Conservation (phyloP, 225 moss, liverwort and hornwort species). For the Lunularia cruciata region DNA sequence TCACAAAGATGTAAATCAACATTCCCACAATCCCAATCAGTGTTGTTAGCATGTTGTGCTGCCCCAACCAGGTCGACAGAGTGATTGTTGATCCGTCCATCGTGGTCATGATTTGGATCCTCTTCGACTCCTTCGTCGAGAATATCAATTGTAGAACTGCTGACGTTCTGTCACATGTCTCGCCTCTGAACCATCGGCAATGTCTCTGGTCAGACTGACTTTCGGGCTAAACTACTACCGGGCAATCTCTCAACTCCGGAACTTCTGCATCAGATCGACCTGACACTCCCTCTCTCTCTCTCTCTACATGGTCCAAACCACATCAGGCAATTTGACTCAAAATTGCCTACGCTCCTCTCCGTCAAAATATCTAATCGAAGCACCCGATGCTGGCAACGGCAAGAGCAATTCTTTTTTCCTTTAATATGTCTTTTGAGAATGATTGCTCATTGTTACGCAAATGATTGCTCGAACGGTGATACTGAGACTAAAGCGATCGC, state of each 20-base stretch:
- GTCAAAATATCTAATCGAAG: neutral
- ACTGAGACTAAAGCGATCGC: neutral
- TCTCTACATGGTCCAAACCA: no score
- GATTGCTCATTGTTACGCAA: constrained; percentile 1
- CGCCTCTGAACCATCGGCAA: neutral
- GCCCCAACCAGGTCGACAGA: constrained; percentile 21
- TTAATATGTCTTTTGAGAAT: constrained; percentile 10
- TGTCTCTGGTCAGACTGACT: neutral
- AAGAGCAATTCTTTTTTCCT: constrained; percentile 3
- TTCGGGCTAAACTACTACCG: no score
- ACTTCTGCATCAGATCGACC: neutral
- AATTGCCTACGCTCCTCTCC: neutral
- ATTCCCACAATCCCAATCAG: constrained; percentile 10
- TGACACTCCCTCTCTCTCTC: neutral
- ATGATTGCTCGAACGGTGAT: constrained; percentile 12
- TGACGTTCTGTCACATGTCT: neutral
- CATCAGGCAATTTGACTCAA: no score
- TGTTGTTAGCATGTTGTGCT: constrained; percentile 22
- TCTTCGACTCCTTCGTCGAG: constrained; percentile 12
- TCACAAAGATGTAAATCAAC: constrained; percentile 13
- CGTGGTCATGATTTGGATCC: neutral
- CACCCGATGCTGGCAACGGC: no score
- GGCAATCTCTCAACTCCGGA: neutral
- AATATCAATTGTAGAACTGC: neutral
- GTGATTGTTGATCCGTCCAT: constrained; percentile 22